Evolutionary conservation across 257 asterid genomes (phyloP).

Genomic region (Osmanthus fragrans): DNA sequence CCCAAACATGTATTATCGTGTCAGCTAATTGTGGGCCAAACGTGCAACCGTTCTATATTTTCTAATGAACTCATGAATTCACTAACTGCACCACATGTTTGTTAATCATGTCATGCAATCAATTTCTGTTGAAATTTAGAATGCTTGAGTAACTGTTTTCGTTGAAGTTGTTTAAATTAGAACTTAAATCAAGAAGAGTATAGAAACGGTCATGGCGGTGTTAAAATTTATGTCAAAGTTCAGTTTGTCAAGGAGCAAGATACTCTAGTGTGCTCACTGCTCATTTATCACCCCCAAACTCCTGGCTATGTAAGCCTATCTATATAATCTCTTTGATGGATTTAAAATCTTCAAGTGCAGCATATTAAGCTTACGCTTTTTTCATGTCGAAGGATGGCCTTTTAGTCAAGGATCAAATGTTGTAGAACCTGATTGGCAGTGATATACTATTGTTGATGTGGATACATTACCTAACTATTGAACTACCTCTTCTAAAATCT

Average conservation of each 20-base stretch:
- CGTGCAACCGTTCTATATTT: background rate
- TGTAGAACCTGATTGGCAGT: background rate
- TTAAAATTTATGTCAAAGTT: background rate
- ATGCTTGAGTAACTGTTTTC: background rate
- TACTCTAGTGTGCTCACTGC: background rate
- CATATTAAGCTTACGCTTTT: background rate
- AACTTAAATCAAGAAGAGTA: background rate
- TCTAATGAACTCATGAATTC: background rate
- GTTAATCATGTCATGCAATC: background rate
- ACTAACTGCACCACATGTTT: background rate
- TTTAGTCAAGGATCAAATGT: background rate
- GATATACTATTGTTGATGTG: background rate
- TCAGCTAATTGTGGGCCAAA: conserved; percentile 1
- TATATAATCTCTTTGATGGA: background rate
- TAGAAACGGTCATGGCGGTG: background rate
- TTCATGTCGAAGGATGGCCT: background rate
- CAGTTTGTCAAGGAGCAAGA: background rate
- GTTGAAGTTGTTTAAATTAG: background rate
- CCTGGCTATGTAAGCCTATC: background rate
- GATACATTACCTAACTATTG: background rate
- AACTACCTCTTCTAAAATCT: background rate
- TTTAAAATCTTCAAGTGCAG: background rate
- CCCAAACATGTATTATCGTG: background rate
- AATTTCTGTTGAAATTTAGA: background rate
- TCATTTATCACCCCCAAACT: background rate